Evolutionary conservation across 108 stramenopile genomes (phyloP).

Genomic region (Skeletonema menzelii): DNA sequence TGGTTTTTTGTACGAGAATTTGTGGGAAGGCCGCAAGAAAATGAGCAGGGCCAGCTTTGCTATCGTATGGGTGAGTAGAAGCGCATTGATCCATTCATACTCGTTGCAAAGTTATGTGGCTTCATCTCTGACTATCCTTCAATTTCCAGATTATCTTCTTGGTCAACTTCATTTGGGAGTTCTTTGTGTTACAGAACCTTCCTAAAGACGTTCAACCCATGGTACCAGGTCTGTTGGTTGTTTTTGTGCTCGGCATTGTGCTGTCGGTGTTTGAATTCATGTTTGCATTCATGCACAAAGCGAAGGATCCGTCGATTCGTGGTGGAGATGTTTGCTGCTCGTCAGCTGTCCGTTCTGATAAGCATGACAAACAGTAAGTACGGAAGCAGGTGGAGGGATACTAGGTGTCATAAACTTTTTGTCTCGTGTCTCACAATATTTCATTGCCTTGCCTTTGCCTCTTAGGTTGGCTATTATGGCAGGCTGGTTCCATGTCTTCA

Average conservation of each 20-base stretch:
- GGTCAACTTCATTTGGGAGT: background rate
- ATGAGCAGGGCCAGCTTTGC: background rate
- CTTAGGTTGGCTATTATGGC: background rate
- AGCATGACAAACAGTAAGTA: background rate
- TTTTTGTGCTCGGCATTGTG: background rate
- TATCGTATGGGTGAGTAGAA: background rate
- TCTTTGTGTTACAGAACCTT: background rate
- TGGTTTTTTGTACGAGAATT: background rate
- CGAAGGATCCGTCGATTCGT: background rate
- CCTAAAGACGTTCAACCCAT: background rate
- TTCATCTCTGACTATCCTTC: background rate
- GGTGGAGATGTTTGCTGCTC: background rate
- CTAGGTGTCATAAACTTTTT: background rate
- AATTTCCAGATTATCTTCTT: background rate
- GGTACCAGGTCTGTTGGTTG: background rate
- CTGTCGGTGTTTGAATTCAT: background rate
- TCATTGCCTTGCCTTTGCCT: background rate
- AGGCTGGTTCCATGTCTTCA: background rate
- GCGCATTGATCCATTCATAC: background rate
- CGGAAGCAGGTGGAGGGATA: background rate
- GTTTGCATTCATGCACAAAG: background rate
- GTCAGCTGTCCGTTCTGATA: background rate
- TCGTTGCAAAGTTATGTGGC: background rate
- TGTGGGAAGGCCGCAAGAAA: background rate
- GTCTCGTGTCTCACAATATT: background rate